Evolutionary conservation across 2,329 filamentous ascomycete species (phyloP).

Genomic region (Cercospora brassicicola): DNA sequence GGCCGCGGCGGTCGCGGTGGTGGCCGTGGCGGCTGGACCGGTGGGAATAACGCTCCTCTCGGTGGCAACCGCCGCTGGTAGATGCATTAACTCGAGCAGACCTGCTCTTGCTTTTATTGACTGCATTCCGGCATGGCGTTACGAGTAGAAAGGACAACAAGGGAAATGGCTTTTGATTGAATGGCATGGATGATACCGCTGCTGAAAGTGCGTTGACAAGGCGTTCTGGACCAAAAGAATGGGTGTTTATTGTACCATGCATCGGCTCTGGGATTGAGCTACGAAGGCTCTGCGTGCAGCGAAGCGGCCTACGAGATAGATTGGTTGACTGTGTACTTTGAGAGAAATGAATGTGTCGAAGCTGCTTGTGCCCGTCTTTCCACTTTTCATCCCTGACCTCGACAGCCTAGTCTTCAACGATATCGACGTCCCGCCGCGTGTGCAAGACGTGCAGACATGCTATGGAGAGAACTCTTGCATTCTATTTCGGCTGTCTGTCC

Average conservation of each 20-base stretch:
- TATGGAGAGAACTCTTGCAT: neutral
- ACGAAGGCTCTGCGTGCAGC: conserved; percentile 1
- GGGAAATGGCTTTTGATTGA: conserved; percentile 10
- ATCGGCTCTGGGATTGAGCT: conserved; percentile 16
- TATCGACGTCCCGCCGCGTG: neutral
- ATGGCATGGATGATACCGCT: conserved; percentile 17
- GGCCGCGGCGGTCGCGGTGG: conserved; percentile 51
- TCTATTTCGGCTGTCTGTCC: neutral
- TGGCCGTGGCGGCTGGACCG: conserved; percentile 51
- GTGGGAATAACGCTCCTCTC: conserved; percentile 60
- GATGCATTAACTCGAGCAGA: conserved; percentile 1
- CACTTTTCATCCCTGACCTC: neutral
- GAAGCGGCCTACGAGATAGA: neutral
- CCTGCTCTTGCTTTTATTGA: conserved; percentile 6
- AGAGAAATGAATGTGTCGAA: neutral
- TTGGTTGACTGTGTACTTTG: neutral
- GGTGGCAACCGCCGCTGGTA: conserved; percentile 59
- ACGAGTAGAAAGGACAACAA: conserved; percentile 20
- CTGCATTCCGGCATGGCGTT: conserved; percentile 27
- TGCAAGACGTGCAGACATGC: neutral
- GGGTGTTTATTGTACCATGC: conserved; percentile 8
- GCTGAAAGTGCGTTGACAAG: conserved; percentile 11
- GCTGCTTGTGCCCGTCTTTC: neutral
- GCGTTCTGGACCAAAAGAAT: conserved; percentile 4
- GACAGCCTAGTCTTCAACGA: too few species aligned